These are phyloP conservation scores for Pleurotus giganteus DNA, from an alignment of 768 basidiomycete genomes.

Conservation along the genomic window DNA sequence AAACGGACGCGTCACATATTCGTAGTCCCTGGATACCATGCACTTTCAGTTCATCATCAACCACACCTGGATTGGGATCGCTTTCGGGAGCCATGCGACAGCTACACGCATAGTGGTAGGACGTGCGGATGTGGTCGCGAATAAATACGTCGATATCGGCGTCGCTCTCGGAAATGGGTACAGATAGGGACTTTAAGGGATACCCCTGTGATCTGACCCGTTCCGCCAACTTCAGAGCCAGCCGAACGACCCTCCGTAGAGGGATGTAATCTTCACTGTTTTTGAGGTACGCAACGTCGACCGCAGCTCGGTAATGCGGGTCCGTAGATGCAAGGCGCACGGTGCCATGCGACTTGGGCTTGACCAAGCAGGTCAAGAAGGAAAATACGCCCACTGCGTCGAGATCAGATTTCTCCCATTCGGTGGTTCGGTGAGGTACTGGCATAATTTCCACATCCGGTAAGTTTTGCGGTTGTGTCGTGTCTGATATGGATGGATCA, in stretches of 20 bases:
- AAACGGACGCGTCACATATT: conserved; percentile 48
- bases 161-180: conserved; percentile 24
- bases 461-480: not conserved
- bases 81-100: conserved; percentile 46
- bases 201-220: not conserved
- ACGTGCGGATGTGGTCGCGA: conserved; percentile 40
- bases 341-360: not conserved
- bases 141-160: conserved; percentile 41
- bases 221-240: not conserved
- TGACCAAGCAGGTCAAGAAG: not conserved
- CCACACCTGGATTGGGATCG: conserved; percentile 21
- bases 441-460: not conserved
- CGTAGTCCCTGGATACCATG: conserved; percentile 39
- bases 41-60: conserved; percentile 22
- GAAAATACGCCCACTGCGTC: not conserved
- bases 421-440: not conserved
- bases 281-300: not conserved
- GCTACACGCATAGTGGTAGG: conserved; percentile 45
- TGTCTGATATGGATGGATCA: not conserved
- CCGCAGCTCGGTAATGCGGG: not conserved
- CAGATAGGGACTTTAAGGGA: not conserved
- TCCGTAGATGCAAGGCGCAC: not conserved
- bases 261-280: not conserved
- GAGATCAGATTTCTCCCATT: not conserved
- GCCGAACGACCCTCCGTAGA: not conserved